Conservation (phyloP, 805 yeast genomes). For the Dipodascus albidus region DNA sequence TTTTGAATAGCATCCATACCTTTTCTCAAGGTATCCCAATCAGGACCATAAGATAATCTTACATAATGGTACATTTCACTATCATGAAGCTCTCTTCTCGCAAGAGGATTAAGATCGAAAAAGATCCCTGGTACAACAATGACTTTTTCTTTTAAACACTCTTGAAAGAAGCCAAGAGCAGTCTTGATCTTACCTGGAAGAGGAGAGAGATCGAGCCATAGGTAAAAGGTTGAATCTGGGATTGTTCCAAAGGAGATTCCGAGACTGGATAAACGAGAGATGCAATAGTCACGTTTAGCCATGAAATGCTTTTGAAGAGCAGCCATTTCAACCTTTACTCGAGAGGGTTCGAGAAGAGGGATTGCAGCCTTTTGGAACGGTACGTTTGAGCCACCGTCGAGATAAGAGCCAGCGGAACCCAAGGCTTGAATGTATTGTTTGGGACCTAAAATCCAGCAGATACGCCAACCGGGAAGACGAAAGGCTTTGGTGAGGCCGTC, state of each 20-base stretch:
- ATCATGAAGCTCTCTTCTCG: slow-evolving; percentile 37
- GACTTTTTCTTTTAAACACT: slow-evolving; percentile 46
- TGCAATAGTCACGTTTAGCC: slow-evolving; percentile 45
- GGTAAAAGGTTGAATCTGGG: slow-evolving; percentile 48
- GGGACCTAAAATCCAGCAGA: slow-evolving; percentile 54
- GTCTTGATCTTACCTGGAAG: slow-evolving; percentile 45
- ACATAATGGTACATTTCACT: slow-evolving; percentile 50
- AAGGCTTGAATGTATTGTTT: slow-evolving; percentile 45
- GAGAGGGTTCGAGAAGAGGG: slow-evolving; percentile 39
- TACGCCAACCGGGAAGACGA: slow-evolving; percentile 55
- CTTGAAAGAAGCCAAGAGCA: slow-evolving; percentile 53
- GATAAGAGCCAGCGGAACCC: slow-evolving; percentile 46
- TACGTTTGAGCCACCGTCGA: slow-evolving; percentile 51
- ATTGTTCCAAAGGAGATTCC: slow-evolving; percentile 40
- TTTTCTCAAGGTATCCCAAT: slow-evolving; percentile 34
- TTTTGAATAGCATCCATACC: slow-evolving; percentile 54
- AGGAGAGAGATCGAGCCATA: slow-evolving; percentile 46
- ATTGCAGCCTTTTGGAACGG: slow-evolving; percentile 53
- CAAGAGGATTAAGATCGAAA: slow-evolving; percentile 46
- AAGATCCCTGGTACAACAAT: slow-evolving; percentile 54
- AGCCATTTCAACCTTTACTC: slow-evolving; percentile 41
- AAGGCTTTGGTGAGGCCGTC: slow-evolving; percentile 53
- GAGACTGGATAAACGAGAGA: slow-evolving; percentile 37
- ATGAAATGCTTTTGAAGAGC: slow-evolving; percentile 48
- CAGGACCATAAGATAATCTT: slow-evolving; percentile 51